These are phyloP conservation scores for Globisporangium polare DNA, from an alignment of 352 stramenopile species.

Conservation along the genomic window DNA sequence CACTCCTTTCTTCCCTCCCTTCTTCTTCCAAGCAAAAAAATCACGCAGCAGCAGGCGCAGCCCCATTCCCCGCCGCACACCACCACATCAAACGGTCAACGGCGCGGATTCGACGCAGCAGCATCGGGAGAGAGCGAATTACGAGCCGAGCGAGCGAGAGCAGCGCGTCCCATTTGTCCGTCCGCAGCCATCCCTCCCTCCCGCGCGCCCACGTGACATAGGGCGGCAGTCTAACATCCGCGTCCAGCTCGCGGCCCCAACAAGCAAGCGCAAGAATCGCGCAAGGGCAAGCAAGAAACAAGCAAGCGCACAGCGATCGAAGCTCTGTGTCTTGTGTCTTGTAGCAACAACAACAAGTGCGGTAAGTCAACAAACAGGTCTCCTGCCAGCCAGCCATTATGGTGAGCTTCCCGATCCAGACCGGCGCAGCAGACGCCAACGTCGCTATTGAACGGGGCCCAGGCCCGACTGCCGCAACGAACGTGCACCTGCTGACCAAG, in stretches of 20 bases:
- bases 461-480: background rate
- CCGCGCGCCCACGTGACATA: background rate
- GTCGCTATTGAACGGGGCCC: background rate
- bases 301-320: constrained; percentile 1
- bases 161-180: background rate
- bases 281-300: background rate
- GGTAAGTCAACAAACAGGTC: background rate
- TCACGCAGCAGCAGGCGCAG: too few relatives aligned
- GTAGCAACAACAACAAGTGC: background rate
- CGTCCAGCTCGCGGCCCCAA: background rate
- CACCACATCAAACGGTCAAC: background rate
- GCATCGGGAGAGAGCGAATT: background rate
- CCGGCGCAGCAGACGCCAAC: background rate
- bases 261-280: background rate
- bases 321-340: background rate
- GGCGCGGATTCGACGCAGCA: background rate
- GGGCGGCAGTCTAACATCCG: too few relatives aligned
- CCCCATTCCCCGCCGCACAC: background rate
- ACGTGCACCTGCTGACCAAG: constrained; percentile 27
- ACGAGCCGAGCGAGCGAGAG: background rate
- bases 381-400: constrained; percentile 6
- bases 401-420: constrained; percentile 26
- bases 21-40: constrained; percentile 1
- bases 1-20: too few relatives aligned
- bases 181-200: background rate